phyloP scores from a whole-genome alignment of 2,329 filamentous ascomycete species.

The Colletotrichum magnum region DNA sequence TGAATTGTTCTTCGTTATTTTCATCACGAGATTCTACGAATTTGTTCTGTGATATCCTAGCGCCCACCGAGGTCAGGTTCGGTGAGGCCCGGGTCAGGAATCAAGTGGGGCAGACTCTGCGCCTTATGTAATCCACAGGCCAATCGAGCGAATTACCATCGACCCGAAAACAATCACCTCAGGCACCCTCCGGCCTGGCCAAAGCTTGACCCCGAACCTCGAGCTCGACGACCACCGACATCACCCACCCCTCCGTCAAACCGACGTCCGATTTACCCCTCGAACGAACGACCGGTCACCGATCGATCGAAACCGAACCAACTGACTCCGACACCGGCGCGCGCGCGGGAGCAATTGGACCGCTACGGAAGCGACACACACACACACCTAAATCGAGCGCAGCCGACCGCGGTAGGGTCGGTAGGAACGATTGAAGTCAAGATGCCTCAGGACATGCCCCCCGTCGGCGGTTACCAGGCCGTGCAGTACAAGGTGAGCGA shows the following conservation, averaged over 20 bases:
- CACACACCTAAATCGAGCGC: constrained; percentile 16
- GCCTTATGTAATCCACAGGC: constrained; percentile 25
- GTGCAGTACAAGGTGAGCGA: constrained; percentile 93
- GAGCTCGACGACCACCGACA: constrained; percentile 31
- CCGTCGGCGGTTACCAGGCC: constrained; percentile 91
- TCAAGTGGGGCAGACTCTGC: neutral
- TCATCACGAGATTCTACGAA: too few species aligned
- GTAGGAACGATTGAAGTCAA: constrained; percentile 54
- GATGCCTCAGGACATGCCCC: constrained; percentile 99
- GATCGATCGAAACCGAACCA: neutral
- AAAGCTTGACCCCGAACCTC: constrained; percentile 34
- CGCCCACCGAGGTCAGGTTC: neutral
- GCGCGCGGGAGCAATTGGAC: constrained; percentile 24
- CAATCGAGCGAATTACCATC: constrained; percentile 38
- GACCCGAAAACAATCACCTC: constrained; percentile 34
- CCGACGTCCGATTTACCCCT: neutral
- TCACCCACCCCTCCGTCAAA: constrained; percentile 18
- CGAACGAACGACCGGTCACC: constrained; percentile 1
- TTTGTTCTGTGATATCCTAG: too few species aligned
- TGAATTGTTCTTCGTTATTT: too few species aligned
- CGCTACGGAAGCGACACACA: constrained; percentile 9
- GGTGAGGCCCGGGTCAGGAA: neutral
- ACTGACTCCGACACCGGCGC: constrained; percentile 4
- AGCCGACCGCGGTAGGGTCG: constrained; percentile 38
- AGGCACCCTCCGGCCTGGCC: constrained; percentile 23